Percentiles rank a stretch among this genome's conserved stretches.
phyloP scores from a whole-genome alignment of 108 stramenopile species.

The Cyclotella distinguenda region DNA sequence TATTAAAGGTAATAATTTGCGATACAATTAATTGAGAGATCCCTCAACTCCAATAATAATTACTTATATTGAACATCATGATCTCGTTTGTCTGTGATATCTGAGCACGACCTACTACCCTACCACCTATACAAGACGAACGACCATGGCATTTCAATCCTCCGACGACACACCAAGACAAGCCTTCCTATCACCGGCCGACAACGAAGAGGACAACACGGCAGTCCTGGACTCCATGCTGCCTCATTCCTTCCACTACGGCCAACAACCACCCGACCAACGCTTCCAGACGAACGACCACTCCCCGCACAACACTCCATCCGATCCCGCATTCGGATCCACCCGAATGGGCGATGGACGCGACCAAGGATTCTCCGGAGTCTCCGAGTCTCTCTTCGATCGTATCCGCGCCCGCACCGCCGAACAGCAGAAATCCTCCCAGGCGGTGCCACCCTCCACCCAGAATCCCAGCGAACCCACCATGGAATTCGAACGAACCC shows the following conservation, averaged over 20 bases:
- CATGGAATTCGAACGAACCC: slow-evolving; percentile 16
- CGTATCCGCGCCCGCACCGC: slow-evolving; percentile 34
- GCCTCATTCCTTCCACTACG: slow-evolving; percentile 1
- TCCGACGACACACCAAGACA: too few relatives aligned
- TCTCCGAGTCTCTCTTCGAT: slow-evolving; percentile 36
- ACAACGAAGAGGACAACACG: slow-evolving; percentile 28
- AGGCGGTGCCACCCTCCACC: slow-evolving; percentile 3
- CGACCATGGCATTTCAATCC: too few relatives aligned
- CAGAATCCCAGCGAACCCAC: slow-evolving; percentile 15
- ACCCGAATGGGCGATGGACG: background rate
- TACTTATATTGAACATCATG: too few relatives aligned
- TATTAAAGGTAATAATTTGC: too few relatives aligned
- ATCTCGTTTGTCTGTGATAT: too few relatives aligned
- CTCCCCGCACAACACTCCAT: background rate
- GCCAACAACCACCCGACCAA: background rate
- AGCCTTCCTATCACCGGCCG: slow-evolving; percentile 23
- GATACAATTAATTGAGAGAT: too few relatives aligned
- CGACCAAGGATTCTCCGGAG: slow-evolving; percentile 9
- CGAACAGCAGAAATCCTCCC: slow-evolving; percentile 21
- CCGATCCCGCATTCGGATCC: background rate
- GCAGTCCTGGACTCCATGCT: slow-evolving; percentile 38
- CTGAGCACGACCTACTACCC: too few relatives aligned
- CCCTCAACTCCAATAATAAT: too few relatives aligned
- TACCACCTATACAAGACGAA: too few relatives aligned
- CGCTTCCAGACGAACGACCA: background rate